phyloP scores from a whole-genome alignment of 1,284 basidiomycete species.

The Papiliotrema flavescens region DNA sequence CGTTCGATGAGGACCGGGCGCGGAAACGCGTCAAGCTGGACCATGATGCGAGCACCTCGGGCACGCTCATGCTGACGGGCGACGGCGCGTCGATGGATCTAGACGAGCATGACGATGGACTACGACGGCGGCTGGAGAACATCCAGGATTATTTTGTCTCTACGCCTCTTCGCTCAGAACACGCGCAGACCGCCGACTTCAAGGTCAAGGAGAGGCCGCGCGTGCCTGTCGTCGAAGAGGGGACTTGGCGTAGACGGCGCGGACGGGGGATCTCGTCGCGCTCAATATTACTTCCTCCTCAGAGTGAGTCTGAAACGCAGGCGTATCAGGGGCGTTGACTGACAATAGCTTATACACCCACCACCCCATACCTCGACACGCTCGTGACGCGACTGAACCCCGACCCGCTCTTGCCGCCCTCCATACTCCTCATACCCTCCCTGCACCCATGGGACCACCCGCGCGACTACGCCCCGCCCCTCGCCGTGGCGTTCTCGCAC shows the following conservation, averaged over 20 bases:
- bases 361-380: slow-evolving; percentile 21
- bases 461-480: slow-evolving; percentile 36
- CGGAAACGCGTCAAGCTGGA: slow-evolving; percentile 17
- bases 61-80: background rate
- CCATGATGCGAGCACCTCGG: background rate
- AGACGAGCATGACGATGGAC: background rate
- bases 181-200: slow-evolving; percentile 11
- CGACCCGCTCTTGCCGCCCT: slow-evolving; percentile 15
- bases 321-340: background rate
- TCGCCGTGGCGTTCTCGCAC: slow-evolving; percentile 33
- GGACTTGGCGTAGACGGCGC: background rate
- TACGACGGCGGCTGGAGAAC: slow-evolving; percentile 9
- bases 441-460: slow-evolving; percentile 27
- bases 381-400: slow-evolving; percentile 15
- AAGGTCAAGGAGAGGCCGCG: background rate
- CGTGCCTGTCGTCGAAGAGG: background rate
- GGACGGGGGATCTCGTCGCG: background rate
- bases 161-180: slow-evolving; percentile 4
- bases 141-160: slow-evolving; percentile 21
- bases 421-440: slow-evolving; percentile 32
- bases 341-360: slow-evolving; percentile 3
- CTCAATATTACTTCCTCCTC: background rate
- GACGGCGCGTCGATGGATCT: background rate
- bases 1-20: background rate
- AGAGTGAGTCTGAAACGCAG: background rate